Evolutionary conservation across 1,284 basidiomycete species (phyloP), one percentile per base, ranked within the genome.

Genomic region (Trametes versicolor): DNA sequence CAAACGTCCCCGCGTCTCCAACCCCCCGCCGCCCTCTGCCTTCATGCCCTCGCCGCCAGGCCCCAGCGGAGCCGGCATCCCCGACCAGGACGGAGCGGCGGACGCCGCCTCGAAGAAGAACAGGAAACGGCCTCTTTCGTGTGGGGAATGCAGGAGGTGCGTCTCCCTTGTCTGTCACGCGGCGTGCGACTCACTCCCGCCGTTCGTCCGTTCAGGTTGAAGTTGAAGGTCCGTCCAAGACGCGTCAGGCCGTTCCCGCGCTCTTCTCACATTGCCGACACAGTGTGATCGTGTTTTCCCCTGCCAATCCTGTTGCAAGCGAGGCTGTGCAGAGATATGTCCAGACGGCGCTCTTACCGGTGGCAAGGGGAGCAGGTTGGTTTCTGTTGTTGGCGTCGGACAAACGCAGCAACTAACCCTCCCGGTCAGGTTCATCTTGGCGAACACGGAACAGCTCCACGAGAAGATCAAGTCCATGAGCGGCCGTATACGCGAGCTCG

Each of bases 401-500:
- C 23, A 56, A 43, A 8, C 36, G n/a, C 34, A 27, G 57, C 45
- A 64, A 48, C 45, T 62, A 4, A 64, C 49, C 23, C 8, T 12
- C 12, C 36, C 25, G 23, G 13, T 9, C 60, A 87, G 88, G 37
- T 90, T 90, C 68, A 88, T 91, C 45, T 81, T 92, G 47, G 89
- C 90, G 4, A 90, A 88, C 41, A 92, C 90, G 9, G 90, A 90
- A 71, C 88, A 92, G 63, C 82, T 93, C 4, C 89, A 92, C 76
- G 82, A 82, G 41, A 85, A 86, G 62, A 89, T 91, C 65, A 76
- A 85, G 34, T 78, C 79, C 56, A 85, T 92, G 79, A 83, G 85
- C 70, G 80, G 83, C 12, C 85, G 90, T 15, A 87, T 92, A 63
- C 83, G 86, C 52, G 81, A 85, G 67, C 85, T 92, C 2, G 90